Conservation (phyloP, 306 rosid species). For the Cajanus cajan region DNA sequence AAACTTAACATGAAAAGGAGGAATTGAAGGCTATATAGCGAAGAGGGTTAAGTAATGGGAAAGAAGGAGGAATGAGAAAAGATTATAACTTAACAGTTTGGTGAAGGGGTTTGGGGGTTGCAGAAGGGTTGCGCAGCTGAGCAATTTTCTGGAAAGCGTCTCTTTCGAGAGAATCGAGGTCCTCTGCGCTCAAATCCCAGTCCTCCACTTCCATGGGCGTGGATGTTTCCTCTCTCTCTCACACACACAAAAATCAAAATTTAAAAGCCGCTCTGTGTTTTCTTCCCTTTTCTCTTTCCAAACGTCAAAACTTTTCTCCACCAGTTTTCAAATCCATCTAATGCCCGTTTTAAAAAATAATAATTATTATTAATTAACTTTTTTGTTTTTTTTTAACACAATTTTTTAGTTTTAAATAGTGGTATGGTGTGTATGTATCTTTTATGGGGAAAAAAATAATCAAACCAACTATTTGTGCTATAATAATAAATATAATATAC, state of each 20-base stretch:
- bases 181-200: slow-evolving; percentile 76
- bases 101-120: slow-evolving; percentile 20
- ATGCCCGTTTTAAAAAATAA: too few species aligned
- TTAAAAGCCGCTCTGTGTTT: background rate
- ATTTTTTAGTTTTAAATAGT: too few species aligned
- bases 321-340: background rate
- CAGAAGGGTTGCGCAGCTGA: slow-evolving; percentile 45
- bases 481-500: too few species aligned
- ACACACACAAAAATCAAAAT: background rate
- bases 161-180: slow-evolving; percentile 82
- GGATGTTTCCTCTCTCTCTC: background rate
- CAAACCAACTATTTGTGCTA: too few species aligned
- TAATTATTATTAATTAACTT: too few species aligned
- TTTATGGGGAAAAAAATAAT: too few species aligned
- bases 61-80: background rate
- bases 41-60: background rate
- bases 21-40: background rate
- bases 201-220: slow-evolving; percentile 55
- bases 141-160: slow-evolving; percentile 79
- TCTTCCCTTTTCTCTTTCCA: background rate
- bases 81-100: slow-evolving; percentile 39
- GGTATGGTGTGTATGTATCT: too few species aligned
- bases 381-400: too few species aligned
- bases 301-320: background rate
- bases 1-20: background rate